A percentile compares a stretch with the other conserved stretches of the same genome.
Conservation (phyloP, 139 green algal species). For the Mesotaenium endlicherianum region DNA sequence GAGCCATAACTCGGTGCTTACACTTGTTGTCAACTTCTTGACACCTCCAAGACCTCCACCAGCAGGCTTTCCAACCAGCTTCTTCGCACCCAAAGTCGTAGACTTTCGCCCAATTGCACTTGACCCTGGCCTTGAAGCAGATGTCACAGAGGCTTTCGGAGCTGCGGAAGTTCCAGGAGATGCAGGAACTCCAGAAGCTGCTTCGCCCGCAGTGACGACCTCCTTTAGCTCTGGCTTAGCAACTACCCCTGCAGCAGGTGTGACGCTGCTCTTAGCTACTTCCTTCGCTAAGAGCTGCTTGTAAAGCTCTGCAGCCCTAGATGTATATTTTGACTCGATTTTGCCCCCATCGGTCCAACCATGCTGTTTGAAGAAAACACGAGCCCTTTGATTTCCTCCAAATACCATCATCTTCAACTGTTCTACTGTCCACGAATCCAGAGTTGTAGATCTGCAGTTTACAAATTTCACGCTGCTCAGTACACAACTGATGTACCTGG, state of each 20-base stretch:
- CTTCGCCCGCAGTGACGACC: no score
- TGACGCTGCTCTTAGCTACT: conserved; percentile 58
- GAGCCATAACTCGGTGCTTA: no score
- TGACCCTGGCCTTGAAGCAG: no score
- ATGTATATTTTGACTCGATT: conserved; percentile 95
- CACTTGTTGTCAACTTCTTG: conserved; percentile 19
- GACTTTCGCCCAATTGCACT: no score
- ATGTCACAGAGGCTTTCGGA: no score
- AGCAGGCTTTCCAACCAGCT: conserved; percentile 72
- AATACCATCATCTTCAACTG: conserved; percentile 90
- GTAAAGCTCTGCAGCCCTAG: conserved; percentile 87
- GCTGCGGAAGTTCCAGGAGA: no score
- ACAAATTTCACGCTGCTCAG: not conserved
- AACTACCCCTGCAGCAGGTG: not conserved
- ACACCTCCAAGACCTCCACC: no score
- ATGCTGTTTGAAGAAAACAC: conserved; percentile 97
- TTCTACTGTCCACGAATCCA: conserved; percentile 91
- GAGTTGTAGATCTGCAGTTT: conserved; percentile 77
- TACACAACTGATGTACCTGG: not conserved
- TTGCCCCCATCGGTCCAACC: conserved; percentile 87
- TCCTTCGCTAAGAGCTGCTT: conserved; percentile 86
- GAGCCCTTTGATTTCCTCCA: conserved; percentile 81
- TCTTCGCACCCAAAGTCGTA: no score
- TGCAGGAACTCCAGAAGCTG: no score
- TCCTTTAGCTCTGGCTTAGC: no score